Evolutionary conservation across 208 protist species (phyloP).

Genomic region (Herpetomonas samuelpessoai): DNA sequence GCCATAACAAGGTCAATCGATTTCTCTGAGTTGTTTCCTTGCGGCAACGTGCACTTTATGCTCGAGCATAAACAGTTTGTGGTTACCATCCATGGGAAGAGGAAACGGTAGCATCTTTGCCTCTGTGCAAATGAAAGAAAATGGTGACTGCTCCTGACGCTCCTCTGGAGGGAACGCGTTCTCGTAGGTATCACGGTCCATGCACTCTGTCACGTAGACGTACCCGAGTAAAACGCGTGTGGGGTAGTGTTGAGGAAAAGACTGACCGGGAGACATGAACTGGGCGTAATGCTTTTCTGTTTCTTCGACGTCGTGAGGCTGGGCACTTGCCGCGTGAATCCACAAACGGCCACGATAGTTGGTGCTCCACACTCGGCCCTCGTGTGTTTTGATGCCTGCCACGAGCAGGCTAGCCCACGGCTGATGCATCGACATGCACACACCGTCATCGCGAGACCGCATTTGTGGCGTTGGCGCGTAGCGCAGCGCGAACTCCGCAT

Average conservation of each 20-base stretch:
- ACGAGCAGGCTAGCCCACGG: constrained; percentile 92
- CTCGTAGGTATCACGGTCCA: constrained; percentile 66
- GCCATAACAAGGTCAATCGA: constrained; percentile 9
- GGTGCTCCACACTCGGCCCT: constrained; percentile 85
- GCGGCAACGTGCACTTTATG: constrained; percentile 67
- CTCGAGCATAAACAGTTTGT: constrained; percentile 90
- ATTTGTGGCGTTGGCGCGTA: constrained; percentile 55
- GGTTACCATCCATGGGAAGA: constrained; percentile 84
- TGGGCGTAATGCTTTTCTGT: constrained; percentile 69
- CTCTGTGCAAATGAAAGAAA: constrained; percentile 86
- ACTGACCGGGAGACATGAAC: constrained; percentile 38
- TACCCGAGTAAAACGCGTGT: constrained; percentile 87
- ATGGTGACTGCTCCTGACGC: constrained; percentile 80
- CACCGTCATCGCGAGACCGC: constrained; percentile 70
- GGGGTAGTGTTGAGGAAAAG: constrained; percentile 89
- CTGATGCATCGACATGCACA: constrained; percentile 93
- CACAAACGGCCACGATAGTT: constrained; percentile 89
- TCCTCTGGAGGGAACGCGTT: constrained; percentile 40
- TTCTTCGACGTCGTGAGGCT: constrained; percentile 65
- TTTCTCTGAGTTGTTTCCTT: constrained; percentile 74
- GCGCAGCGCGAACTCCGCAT: constrained; percentile 5
- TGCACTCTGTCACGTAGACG: constrained; percentile 81
- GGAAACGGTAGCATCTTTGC: constrained; percentile 74
- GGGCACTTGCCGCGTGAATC: constrained; percentile 83
- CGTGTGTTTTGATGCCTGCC: constrained; percentile 89